These are phyloP conservation scores for Striga asiatica DNA, from an alignment of 257 asterid genomes.

Conservation along the genomic window DNA sequence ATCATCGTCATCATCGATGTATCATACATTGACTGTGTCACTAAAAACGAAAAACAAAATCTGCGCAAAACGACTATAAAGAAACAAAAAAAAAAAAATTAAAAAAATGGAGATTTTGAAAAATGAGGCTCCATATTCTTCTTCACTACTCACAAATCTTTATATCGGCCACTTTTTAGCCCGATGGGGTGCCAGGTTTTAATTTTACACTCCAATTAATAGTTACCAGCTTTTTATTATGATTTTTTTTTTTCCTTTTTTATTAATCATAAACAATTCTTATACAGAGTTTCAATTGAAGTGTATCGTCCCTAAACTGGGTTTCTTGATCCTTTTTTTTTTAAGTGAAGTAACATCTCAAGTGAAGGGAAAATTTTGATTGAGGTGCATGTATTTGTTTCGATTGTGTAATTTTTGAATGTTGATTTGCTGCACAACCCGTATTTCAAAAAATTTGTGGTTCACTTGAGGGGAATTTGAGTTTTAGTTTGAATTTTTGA, in stretches of 20 bases:
- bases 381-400: too few species aligned
- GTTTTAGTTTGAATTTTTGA: too few species aligned
- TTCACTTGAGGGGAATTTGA: too few species aligned
- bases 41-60: background rate
- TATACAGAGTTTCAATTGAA: too few species aligned
- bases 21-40: background rate
- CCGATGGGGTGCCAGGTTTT: slow-evolving; percentile 97
- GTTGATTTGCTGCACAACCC: too few species aligned
- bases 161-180: slow-evolving; percentile 83
- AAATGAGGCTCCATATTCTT: slow-evolving; percentile 23
- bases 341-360: too few species aligned
- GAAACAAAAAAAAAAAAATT: background rate
- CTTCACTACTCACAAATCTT: slow-evolving; percentile 41
- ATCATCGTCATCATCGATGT: background rate
- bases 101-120: background rate
- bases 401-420: too few species aligned
- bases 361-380: too few species aligned
- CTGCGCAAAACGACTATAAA: background rate
- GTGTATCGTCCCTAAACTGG: too few species aligned
- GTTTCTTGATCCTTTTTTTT: background rate
- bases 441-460: too few species aligned
- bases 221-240: background rate
- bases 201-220: slow-evolving; percentile 15
- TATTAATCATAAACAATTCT: background rate
- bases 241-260: background rate